Base-by-base conservation (phyloP, 2,329 filamentous ascomycete species). In the Arachnopeziza araneosa region DNA sequence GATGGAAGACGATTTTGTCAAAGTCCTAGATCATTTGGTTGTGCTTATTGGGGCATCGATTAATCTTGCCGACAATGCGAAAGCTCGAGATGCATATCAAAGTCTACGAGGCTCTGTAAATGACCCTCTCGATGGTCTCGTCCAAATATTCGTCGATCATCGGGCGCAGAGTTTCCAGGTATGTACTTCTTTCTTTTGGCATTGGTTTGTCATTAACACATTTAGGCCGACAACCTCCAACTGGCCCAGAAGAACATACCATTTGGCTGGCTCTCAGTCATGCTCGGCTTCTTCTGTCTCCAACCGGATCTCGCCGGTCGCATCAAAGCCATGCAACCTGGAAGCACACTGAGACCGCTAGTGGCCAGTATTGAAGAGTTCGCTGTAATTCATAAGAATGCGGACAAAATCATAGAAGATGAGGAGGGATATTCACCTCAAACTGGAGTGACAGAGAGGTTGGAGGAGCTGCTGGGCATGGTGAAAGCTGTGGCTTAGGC, bases 11-110 rank as follows among this genome's bases (percentile, higher is more conserved):
- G 75, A 77, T n/a, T 78, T 83, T 57, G 72, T 78, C 12, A 77
- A 78, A 23, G 75, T 80, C 1, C 76, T 93, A 57, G 88, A 96
- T 66, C 82, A 84, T 54, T 79, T 96, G 17, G 83, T 96, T 54
- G 80, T 97, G 50, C 83, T 90, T 56, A 78, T 96, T 49, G 93
- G 91, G 0, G 84, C 91, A 23, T 83, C 93, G 74, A 96, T 96
- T 73, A 97, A 97, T 69, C 83, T 97, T 58, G 84, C 90, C 9
- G 92, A 96, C 72, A 91, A 86, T 69, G 78, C 85, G 19, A 73
- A 79, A 23, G 87, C 89, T 14, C 80, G 87, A 57, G 72, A 76
- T 69, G 63, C 77, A 73, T 69, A 81, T 72, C 65, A 83, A 70
- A 62, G 71, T 62, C 65, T 73, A 64, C 58, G 69, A 74, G 60